These are phyloP conservation scores for Tubosaeta brunneosetosa DNA, from an alignment of 768 basidiomycete genomes.

Conservation along the genomic window DNA sequence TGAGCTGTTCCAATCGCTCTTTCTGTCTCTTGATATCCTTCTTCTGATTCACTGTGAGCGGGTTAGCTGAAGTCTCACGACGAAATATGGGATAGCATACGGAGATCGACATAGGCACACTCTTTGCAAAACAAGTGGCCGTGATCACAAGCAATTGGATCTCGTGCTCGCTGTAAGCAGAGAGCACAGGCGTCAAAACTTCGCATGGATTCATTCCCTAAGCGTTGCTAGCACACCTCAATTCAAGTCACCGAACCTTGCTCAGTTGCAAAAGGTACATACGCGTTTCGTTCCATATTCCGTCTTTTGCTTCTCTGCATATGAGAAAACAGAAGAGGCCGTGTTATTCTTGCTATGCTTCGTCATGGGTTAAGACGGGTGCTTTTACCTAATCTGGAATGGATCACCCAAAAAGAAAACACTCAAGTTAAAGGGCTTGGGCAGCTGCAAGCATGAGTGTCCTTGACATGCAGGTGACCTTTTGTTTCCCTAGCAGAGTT, in stretches of 20 bases:
- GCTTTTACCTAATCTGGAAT: background rate
- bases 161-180: constrained; percentile 78
- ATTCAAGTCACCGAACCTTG: background rate
- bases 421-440: no score
- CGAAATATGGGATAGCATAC: constrained; percentile 39
- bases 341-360: constrained; percentile 91
- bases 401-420: no score
- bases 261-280: constrained; percentile 15
- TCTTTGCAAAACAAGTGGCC: constrained; percentile 97
- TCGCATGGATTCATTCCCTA: constrained; percentile 89
- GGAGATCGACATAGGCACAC: constrained; percentile 81
- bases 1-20: constrained; percentile 65
- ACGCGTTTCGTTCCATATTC: constrained; percentile 81
- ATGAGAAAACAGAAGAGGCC: constrained; percentile 84
- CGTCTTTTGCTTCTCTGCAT: constrained; percentile 78
- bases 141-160: constrained; percentile 76
- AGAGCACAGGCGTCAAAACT: constrained; percentile 88
- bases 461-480: no score
- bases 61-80: constrained; percentile 9
- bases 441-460: no score
- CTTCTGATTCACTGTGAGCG: constrained; percentile 71
- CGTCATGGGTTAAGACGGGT: no score
- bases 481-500: no score
- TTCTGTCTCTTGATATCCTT: constrained; percentile 92
- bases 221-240: constrained; percentile 26